Conservation (phyloP, 2,329 filamentous ascomycete genomes). For the Penicillium sp. region DNA sequence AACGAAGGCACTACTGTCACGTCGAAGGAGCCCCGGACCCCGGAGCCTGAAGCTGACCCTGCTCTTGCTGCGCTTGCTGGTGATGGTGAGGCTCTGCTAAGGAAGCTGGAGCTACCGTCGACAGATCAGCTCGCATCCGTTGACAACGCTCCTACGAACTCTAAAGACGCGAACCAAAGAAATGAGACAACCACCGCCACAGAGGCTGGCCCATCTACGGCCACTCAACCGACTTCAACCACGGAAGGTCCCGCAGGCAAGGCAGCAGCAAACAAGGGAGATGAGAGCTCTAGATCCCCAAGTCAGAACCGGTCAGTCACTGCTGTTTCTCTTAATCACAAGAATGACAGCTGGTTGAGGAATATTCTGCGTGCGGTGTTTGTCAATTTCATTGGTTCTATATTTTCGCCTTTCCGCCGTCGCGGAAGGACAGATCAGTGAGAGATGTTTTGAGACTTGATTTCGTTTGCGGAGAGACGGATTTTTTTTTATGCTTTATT, state of each 20-base stretch:
- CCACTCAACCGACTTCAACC: constrained; percentile 14
- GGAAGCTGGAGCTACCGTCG: constrained; percentile 37
- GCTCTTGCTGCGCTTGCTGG: constrained; percentile 37
- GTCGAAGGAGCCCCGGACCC: constrained; percentile 30
- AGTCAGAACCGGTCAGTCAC: constrained; percentile 46
- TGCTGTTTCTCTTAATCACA: constrained; percentile 44
- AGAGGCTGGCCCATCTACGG: constrained; percentile 13
- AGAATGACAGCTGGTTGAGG: constrained; percentile 47
- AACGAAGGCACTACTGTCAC: constrained; percentile 29
- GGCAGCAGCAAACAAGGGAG: constrained; percentile 25
- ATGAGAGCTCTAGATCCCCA: constrained; percentile 36
- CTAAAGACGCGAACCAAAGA: constrained; percentile 21
- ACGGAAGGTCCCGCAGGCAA: constrained; percentile 20
- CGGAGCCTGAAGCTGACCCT: constrained; percentile 39
- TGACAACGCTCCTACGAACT: constrained; percentile 37
- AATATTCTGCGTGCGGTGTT: constrained; percentile 47
- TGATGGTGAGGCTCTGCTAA: constrained; percentile 40
- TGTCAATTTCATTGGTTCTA: constrained; percentile 44
- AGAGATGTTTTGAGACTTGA: constrained; percentile 20
- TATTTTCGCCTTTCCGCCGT: constrained; percentile 47
- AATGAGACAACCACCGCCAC: constrained; percentile 16
- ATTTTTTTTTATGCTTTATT: constrained; percentile 20
- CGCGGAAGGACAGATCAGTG: constrained; percentile 37
- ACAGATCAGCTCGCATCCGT: constrained; percentile 52
- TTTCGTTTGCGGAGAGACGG: constrained; percentile 13